Evolutionary conservation across 176 grass and related monocot genomes (phyloP).

Genomic region (Zoysia japonica): DNA sequence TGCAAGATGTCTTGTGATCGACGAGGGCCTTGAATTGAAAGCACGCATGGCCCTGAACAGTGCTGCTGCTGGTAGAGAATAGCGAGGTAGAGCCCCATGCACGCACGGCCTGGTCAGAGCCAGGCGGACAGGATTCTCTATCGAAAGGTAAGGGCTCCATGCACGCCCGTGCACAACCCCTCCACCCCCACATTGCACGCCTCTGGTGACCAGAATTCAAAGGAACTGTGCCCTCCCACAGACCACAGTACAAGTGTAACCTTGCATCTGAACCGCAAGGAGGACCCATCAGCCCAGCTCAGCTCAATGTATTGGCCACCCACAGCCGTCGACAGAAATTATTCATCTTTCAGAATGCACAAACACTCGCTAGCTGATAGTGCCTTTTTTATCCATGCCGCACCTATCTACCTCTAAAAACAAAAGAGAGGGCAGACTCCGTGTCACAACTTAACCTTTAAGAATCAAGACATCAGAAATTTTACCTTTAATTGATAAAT

Average conservation of each 20-base stretch:
- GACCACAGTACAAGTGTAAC: conserved; percentile 51
- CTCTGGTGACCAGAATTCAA: conserved; percentile 68
- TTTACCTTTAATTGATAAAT: neutral
- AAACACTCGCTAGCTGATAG: conserved; percentile 6
- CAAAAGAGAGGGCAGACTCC: neutral
- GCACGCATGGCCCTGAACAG: conserved; percentile 36
- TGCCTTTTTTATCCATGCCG: conserved; percentile 18
- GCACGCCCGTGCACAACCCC: conserved; percentile 59
- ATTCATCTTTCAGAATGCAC: conserved; percentile 14
- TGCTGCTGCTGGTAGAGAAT: conserved; percentile 13
- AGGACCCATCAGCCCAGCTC: conserved; percentile 38
- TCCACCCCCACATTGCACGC: conserved; percentile 30
- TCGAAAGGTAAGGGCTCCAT: conserved; percentile 59
- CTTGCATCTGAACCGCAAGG: conserved; percentile 42
- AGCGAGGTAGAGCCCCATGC: conserved; percentile 45
- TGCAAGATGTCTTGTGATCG: conserved; percentile 39
- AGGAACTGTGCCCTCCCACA: conserved; percentile 53
- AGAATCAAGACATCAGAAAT: neutral
- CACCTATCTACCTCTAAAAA: neutral
- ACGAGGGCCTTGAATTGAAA: conserved; percentile 51
- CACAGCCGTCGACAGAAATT: neutral
- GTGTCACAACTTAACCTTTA: neutral
- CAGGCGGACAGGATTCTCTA: conserved; percentile 52
- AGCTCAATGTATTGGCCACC: conserved; percentile 25
- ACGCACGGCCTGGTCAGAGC: conserved; percentile 31